These are phyloP conservation scores for Globisporangium splendens DNA, from an alignment of 352 stramenopile genomes.

Conservation along the genomic window DNA sequence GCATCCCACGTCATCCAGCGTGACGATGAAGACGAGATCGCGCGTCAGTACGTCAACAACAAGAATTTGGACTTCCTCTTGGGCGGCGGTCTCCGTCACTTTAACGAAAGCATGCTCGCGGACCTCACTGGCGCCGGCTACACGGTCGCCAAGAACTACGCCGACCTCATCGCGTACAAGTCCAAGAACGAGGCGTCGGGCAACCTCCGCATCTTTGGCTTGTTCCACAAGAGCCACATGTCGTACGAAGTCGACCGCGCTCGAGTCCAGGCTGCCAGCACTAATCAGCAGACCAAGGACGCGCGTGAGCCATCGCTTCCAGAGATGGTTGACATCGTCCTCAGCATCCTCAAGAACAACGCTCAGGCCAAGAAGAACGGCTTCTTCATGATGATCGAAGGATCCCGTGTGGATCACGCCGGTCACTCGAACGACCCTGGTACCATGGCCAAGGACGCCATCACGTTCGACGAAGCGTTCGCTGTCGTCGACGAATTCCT, in stretches of 20 bases:
- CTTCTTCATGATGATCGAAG: slow-evolving; percentile 77
- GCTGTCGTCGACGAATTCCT: slow-evolving; percentile 59
- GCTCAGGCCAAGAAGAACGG: slow-evolving; percentile 65
- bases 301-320: slow-evolving; percentile 49
- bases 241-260: slow-evolving; percentile 62
- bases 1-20: slow-evolving; percentile 49
- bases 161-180: slow-evolving; percentile 52
- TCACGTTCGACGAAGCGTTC: slow-evolving; percentile 69
- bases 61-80: slow-evolving; percentile 68
- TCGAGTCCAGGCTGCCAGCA: slow-evolving; percentile 22
- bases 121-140: slow-evolving; percentile 44
- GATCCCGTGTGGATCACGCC: slow-evolving; percentile 66
- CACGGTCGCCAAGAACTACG: slow-evolving; percentile 48
- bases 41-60: slow-evolving; percentile 58
- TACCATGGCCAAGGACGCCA: slow-evolving; percentile 64
- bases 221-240: slow-evolving; percentile 66
- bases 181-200: slow-evolving; percentile 37
- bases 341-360: slow-evolving; percentile 65
- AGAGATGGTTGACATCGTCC: slow-evolving; percentile 62
- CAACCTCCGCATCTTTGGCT: slow-evolving; percentile 50
- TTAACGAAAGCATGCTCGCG: slow-evolving; percentile 43
- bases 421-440: slow-evolving; percentile 67
- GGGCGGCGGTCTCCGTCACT: slow-evolving; percentile 45
- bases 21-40: slow-evolving; percentile 52
- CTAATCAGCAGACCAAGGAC: slow-evolving; percentile 24